Conservation (phyloP, 192 early-diverging fungal genomes). For the Geranomyces michiganensis region DNA sequence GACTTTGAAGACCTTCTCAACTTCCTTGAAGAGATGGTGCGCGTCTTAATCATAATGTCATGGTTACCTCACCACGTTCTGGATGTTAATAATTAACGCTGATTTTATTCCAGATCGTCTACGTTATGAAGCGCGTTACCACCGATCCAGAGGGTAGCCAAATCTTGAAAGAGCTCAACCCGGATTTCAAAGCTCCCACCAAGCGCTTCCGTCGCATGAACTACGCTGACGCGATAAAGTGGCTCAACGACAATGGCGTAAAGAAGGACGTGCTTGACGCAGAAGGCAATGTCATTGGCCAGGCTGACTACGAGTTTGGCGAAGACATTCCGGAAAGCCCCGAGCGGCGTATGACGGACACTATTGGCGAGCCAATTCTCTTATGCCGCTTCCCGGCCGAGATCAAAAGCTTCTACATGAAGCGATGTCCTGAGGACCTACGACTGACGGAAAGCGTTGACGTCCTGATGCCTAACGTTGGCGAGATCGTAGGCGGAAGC, state of each 20-base stretch:
- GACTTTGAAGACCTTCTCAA: constrained; percentile 87
- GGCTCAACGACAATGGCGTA: constrained; percentile 88
- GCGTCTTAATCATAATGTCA: too few species aligned
- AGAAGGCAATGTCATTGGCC: constrained; percentile 67
- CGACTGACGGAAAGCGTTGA: constrained; percentile 95
- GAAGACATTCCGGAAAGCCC: constrained; percentile 99
- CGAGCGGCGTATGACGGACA: constrained; percentile 98
- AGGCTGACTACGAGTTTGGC: constrained; percentile 86
- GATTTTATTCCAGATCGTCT: constrained; percentile 38
- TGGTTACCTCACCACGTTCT: too few species aligned
- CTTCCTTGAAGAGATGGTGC: constrained; percentile 87
- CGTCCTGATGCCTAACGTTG: constrained; percentile 96
- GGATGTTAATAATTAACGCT: too few species aligned
- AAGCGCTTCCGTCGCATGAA: constrained; percentile 95
- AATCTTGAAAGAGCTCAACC: constrained; percentile 89
- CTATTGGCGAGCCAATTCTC: constrained; percentile 93
- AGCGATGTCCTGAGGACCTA: constrained; percentile 78
- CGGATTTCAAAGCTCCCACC: constrained; percentile 76
- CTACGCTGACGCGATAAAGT: constrained; percentile 94
- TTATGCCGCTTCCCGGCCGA: constrained; percentile 95
- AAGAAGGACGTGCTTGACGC: constrained; percentile 74
- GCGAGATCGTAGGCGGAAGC: constrained; percentile 97
- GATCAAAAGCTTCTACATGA: constrained; percentile 99
- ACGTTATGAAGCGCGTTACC: constrained; percentile 73
- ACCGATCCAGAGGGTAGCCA: constrained; percentile 73